A percentile compares a stretch with the other conserved stretches of the same genome.
These are phyloP conservation scores for Geranium brycei DNA, from an alignment of 345 rosid genomes.

Conservation along the genomic window DNA sequence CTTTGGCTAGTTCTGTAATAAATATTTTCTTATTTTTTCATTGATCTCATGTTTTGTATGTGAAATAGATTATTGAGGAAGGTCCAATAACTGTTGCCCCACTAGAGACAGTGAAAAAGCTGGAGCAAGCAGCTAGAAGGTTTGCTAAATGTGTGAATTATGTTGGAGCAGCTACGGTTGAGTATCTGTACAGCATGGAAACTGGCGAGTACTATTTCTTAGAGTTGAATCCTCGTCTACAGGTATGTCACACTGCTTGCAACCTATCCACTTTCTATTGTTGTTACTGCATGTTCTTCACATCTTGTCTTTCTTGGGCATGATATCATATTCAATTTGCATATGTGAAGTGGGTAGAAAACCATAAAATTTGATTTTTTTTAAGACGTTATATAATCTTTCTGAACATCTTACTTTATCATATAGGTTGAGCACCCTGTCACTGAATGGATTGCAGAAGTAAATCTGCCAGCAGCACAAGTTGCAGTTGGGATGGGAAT, in stretches of 20 bases:
- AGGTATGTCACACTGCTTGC: constrained; percentile 36
- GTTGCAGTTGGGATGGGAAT: constrained; percentile 98
- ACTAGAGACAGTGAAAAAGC: constrained; percentile 54
- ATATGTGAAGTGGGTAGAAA: background rate
- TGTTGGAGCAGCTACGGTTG: constrained; percentile 98
- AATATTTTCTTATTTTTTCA: background rate
- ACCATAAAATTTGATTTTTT: background rate
- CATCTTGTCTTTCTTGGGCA: background rate
- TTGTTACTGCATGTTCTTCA: background rate
- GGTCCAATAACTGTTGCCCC: constrained; percentile 99
- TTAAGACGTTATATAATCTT: background rate
- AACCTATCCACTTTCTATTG: background rate
- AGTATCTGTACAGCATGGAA: constrained; percentile 94
- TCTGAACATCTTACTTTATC: background rate
- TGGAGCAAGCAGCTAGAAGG: constrained; percentile 98
- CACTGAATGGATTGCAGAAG: constrained; percentile 99
- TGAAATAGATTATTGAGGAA: constrained; percentile 85
- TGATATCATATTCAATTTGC: background rate
- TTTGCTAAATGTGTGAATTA: constrained; percentile 87
- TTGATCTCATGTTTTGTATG: background rate
- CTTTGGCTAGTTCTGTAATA: background rate
- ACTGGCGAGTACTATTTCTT: constrained; percentile 92
- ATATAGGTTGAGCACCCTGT: constrained; percentile 98
- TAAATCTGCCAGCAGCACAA: constrained; percentile 95
- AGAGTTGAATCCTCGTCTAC: constrained; percentile 98